phyloP scores from a whole-genome alignment of 2,329 filamentous ascomycete genomes.

The Diplodia scrobiculata region DNA sequence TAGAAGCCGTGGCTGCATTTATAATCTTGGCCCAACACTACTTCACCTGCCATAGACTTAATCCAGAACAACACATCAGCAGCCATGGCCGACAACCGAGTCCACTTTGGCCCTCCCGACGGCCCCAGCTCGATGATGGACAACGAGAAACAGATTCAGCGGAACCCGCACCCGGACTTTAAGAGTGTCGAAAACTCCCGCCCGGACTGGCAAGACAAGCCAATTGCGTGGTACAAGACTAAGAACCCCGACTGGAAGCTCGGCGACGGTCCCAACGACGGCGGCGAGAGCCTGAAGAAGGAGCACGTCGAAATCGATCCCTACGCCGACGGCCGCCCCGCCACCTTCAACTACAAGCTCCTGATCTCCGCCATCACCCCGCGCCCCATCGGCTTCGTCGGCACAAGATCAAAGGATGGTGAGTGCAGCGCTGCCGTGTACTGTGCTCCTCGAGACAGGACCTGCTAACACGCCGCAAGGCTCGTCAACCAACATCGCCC shows the following conservation, averaged over 20 bases:
- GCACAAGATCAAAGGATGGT: constrained; percentile 64
- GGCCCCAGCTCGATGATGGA: constrained; percentile 42
- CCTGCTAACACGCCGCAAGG: constrained; percentile 29
- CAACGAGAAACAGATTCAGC: constrained; percentile 54
- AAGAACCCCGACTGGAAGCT: constrained; percentile 66
- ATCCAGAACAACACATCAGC: background rate
- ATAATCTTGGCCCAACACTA: constrained; percentile 15
- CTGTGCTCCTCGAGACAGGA: background rate
- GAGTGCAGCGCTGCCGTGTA: background rate
- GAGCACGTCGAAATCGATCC: constrained; percentile 79
- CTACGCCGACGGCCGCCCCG: constrained; percentile 67
- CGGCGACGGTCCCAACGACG: constrained; percentile 66
- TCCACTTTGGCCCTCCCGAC: constrained; percentile 23
- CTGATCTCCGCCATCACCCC: constrained; percentile 82
- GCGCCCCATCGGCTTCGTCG: constrained; percentile 71
- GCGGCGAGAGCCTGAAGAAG: constrained; percentile 54
- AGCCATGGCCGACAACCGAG: constrained; percentile 11
- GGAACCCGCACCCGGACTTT: constrained; percentile 75
- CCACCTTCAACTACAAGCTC: constrained; percentile 83
- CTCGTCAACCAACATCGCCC: constrained; percentile 71
- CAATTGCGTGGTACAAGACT: constrained; percentile 64
- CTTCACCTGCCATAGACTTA: background rate
- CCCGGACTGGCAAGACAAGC: constrained; percentile 59
- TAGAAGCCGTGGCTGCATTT: background rate
- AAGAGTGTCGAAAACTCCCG: constrained; percentile 69